Evolutionary conservation across 106 monocot genomes (phyloP).

Genomic region (Gastrodia elata): DNA sequence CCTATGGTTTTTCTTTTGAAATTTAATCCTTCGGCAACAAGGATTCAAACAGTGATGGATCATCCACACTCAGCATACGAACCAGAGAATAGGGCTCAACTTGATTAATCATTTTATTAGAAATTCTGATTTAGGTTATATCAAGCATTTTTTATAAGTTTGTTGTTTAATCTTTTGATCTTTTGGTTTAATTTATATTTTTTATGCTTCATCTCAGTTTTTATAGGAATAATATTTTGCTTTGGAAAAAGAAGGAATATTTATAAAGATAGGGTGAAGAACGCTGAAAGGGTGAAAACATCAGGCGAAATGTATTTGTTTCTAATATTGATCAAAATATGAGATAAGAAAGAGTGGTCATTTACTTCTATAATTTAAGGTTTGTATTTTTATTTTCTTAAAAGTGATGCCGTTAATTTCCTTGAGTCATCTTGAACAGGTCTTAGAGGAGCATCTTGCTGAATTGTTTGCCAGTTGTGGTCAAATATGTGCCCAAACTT

Average conservation of each 20-base stretch:
- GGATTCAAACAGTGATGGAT: slow-evolving; percentile 57
- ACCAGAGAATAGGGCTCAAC: slow-evolving; percentile 44
- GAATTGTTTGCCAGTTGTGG: slow-evolving; percentile 37
- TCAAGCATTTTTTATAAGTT: background rate
- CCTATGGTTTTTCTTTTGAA: slow-evolving; percentile 64
- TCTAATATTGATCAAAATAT: slow-evolving; percentile 64
- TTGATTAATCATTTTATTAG: background rate
- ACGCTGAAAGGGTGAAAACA: slow-evolving; percentile 51
- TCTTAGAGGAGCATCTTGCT: slow-evolving; percentile 52
- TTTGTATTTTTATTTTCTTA: background rate
- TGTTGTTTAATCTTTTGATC: background rate
- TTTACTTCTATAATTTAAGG: background rate
- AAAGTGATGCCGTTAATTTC: background rate
- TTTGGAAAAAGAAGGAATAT: slow-evolving; percentile 60
- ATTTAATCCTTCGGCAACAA: slow-evolving; percentile 64
- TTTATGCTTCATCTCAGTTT: background rate
- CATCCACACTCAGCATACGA: slow-evolving; percentile 23
- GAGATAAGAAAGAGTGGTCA: slow-evolving; percentile 7
- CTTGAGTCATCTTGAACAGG: slow-evolving; percentile 7
- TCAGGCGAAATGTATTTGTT: slow-evolving; percentile 63
- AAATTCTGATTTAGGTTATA: slow-evolving; percentile 1
- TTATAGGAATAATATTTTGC: background rate
- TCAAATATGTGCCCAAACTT: slow-evolving; percentile 24
- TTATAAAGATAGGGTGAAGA: slow-evolving; percentile 28
- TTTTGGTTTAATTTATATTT: background rate